Conservation (phyloP, 352 stramenopile genomes). For the Pythium guiyangense region DNA sequence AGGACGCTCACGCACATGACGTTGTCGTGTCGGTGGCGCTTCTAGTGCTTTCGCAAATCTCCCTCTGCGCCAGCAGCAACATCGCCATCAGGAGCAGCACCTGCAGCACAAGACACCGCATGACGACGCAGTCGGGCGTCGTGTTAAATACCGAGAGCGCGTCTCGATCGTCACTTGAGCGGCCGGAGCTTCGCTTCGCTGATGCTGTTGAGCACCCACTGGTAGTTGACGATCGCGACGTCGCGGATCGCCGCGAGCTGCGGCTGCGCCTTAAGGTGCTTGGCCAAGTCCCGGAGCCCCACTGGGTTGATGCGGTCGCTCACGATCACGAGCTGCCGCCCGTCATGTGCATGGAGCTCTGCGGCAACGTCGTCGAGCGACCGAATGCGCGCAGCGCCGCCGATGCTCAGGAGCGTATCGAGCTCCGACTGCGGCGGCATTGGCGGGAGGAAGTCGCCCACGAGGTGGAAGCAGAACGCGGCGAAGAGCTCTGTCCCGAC, state of each 20-base stretch:
- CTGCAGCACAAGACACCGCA: not conserved
- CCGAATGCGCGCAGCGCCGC: conserved; percentile 48
- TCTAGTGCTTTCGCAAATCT: conserved; percentile 26
- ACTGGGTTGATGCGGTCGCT: conserved; percentile 69
- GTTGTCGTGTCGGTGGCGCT: not conserved
- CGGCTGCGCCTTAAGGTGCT: conserved; percentile 28
- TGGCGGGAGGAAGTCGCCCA: conserved; percentile 71
- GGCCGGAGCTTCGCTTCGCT: conserved; percentile 64
- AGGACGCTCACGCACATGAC: not conserved
- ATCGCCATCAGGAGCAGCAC: not conserved
- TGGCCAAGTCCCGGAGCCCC: conserved; percentile 39
- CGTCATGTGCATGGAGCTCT: conserved; percentile 45
- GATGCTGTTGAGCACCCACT: conserved; percentile 87
- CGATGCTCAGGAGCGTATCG: conserved; percentile 62
- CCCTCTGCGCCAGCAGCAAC: too few relatives aligned
- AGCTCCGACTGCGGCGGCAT: conserved; percentile 69
- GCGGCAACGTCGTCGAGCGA: conserved; percentile 44
- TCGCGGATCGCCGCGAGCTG: conserved; percentile 33
- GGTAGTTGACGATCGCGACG: conserved; percentile 70
- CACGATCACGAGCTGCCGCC: conserved; percentile 57
- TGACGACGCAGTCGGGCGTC: too few relatives aligned
- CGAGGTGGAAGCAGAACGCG: conserved; percentile 63
- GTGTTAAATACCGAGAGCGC: not conserved
- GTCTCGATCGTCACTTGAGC: conserved; percentile 14
- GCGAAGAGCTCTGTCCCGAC: conserved; percentile 73